Conservation (phyloP, 208 protist genomes). For the Phytomonas francai region DNA sequence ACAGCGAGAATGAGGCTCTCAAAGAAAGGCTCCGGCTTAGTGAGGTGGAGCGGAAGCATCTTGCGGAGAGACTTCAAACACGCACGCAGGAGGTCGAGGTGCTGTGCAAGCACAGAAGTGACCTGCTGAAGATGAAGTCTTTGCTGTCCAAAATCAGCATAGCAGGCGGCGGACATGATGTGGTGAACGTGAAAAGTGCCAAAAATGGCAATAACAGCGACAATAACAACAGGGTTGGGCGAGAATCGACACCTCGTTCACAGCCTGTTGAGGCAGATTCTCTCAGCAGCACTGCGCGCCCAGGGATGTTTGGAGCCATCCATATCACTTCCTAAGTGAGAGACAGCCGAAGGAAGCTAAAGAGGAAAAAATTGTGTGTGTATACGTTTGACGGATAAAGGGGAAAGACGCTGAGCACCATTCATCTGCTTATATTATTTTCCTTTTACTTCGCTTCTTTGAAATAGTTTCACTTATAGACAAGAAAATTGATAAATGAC, state of each 20-base stretch:
- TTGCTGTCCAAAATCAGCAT: slow-evolving; percentile 55
- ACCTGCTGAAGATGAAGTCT: slow-evolving; percentile 73
- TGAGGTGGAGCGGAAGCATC: slow-evolving; percentile 40
- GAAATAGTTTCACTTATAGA: neutral
- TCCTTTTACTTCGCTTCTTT: neutral
- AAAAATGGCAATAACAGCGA: neutral
- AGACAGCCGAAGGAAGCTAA: too few relatives aligned
- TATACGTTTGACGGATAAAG: too few relatives aligned
- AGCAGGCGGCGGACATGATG: neutral
- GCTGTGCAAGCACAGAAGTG: slow-evolving; percentile 57
- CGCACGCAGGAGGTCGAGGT: slow-evolving; percentile 44
- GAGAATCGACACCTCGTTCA: too few relatives aligned
- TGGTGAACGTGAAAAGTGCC: neutral
- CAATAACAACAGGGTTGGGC: neutral
- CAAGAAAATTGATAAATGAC: neutral
- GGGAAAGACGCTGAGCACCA: neutral
- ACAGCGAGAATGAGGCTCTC: slow-evolving; percentile 43
- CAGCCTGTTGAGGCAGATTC: neutral
- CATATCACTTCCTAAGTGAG: neutral
- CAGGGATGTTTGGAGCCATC: neutral
- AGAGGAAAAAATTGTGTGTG: too few relatives aligned
- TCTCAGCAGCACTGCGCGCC: neutral
- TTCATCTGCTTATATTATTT: neutral
- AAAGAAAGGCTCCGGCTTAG: slow-evolving; percentile 34
- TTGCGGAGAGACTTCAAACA: slow-evolving; percentile 42